Percentiles rank a stretch among this genome's conserved stretches.
phyloP scores from a whole-genome alignment of 2,329 filamentous ascomycete genomes.

The Paecilomyces niveus region DNA sequence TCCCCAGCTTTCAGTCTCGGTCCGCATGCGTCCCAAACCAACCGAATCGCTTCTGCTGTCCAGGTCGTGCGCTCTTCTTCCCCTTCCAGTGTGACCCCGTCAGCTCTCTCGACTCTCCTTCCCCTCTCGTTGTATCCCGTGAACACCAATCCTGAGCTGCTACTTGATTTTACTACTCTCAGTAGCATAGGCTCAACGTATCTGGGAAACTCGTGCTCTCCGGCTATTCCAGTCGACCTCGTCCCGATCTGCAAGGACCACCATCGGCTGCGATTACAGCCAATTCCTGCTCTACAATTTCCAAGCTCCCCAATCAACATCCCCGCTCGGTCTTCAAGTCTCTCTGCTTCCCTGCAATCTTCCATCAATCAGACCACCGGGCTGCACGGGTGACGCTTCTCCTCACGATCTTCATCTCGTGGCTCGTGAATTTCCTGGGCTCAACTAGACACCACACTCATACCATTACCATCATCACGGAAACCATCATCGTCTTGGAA shows the following conservation, averaged over 20 bases:
- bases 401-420: background rate
- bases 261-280: constrained; percentile 9
- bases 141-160: background rate
- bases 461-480: background rate
- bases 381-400: background rate
- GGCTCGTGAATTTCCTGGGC: background rate
- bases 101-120: constrained; percentile 1
- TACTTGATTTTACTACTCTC: background rate
- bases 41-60: background rate
- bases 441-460: background rate
- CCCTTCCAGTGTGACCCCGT: constrained; percentile 12
- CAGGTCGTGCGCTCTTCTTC: constrained; percentile 4
- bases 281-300: constrained; percentile 14
- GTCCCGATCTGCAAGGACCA: background rate
- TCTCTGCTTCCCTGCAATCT: background rate
- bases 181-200: background rate
- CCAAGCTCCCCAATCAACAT: background rate
- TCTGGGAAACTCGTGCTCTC: background rate
- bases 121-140: constrained; percentile 2
- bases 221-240: background rate
- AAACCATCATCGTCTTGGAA: background rate
- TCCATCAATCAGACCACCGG: background rate
- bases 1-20: constrained; percentile 2
- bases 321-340: background rate
- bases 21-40: constrained; percentile 1